Evolutionary conservation across 768 basidiomycete genomes (phyloP), one percentile per base, ranked within the genome.

Genomic region (Tricholoma sp.): DNA sequence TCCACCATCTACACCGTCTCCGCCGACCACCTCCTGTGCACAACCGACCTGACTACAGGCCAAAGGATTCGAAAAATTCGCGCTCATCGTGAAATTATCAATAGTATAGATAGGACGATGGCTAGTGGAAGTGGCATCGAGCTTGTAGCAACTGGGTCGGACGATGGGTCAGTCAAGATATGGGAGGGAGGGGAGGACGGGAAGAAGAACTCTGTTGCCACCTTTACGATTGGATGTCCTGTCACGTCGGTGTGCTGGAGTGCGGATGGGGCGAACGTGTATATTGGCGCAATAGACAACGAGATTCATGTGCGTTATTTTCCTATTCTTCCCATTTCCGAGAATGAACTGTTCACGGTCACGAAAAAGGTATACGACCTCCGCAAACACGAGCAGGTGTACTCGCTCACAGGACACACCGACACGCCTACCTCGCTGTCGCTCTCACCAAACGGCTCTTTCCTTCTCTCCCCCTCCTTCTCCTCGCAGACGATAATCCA

Each of bases 341-440:
- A 31, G 59, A 49, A 43, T 54, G 56, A 47, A n/a, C n/a, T n/a
- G n/a, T n/a, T n/a, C 8, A 53, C 51, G 24, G 32, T 19, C 22
- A n/a, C 54, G 11, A 29, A 31, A 8, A 60, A 94, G 91, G 85
- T 94, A 16, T 94, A 89, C 69, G 96, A 98, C 74, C 72, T 98
- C 46, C 84, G 96, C 66, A 95, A 94, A 73, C 76, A 83, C 58
- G 83, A 87, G 59, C 80, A 93, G 64, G 82, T 94, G 2, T 93
- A 90, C 66, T 76, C 86, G 11, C 83, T 98, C 4, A 72, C 78
- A 22, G 95, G 93, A 11, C 95, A 98, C 70, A 83, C 82, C 10
- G 97, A 98, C 67, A 98, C 95, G 1, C 93, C 96, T 2, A 91
- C 93, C 2, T 95, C 94, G 3, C 81, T 99, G n/a, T 74, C 91